Base-by-base conservation (phyloP, 129 eudicot genomes). In the Scalesia atractyloides region DNA sequence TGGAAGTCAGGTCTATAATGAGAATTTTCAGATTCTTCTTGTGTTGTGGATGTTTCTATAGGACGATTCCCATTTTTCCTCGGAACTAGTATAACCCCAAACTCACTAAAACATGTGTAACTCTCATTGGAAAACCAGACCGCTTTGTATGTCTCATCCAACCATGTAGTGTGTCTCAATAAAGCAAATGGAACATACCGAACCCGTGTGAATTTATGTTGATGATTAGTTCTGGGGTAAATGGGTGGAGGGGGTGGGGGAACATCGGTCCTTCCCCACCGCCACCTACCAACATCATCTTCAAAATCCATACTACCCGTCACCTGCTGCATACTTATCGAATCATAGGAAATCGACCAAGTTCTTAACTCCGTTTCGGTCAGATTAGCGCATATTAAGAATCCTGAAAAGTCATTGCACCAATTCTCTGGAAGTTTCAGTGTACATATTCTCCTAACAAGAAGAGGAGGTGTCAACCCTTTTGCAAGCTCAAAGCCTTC, bases 381-480 rank as follows among this genome's bases (percentile, higher is more conserved):
- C n/a, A n/a, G n/a, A n/a, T n/a, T 53, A 39, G 16, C 36, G 11
- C 70, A 65, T 3, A 65, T 15, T 63, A 63, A 63, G 49, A 63
- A 36, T 8, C 68, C 68, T n/a, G 14, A 63, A 16, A 15, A 63
- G 1, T 63, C 68, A 37, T 16, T 36, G 9, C 10, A 34, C 68
- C 68, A 63, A 0, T 63, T 63, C 26, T 44, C 16, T 44, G 70
- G 70, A 65, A 65, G 53, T 44, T 65, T 1, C 70, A 65, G 19
- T 18, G 5, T 19, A 4, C 16, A 41, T 43, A 54, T 18, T 0
- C 7, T 1, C 54, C 70, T 22, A 1, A 7, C 13, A 60, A n/a
- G n/a, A n/a, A 60, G 44, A 60, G 8, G 18, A 13, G 66, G 66
- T 12, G 18, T 12, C 30, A 60, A 60, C 44, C 44, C 17, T 44